Evolutionary conservation across 1,284 basidiomycete species (phyloP).

Genomic region (Moesziomyces globuligerus): DNA sequence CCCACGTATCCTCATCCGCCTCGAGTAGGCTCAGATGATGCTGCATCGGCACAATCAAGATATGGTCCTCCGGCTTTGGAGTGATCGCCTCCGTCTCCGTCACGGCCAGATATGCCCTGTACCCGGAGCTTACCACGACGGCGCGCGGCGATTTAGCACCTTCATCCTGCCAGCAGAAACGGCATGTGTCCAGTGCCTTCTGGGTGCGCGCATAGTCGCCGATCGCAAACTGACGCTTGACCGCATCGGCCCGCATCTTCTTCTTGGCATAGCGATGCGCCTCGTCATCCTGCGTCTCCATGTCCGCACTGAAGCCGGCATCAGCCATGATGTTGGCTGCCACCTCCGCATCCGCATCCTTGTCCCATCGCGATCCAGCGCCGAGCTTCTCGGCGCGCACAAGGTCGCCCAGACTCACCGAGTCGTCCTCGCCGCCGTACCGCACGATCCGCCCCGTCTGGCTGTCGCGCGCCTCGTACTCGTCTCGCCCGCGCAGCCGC

Average conservation of each 20-base stretch:
- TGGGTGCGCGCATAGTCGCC: constrained; percentile 93
- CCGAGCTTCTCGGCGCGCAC: constrained; percentile 90
- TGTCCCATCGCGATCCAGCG: constrained; percentile 87
- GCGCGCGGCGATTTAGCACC: constrained; percentile 77
- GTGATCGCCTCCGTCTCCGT: constrained; percentile 86
- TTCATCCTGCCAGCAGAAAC: constrained; percentile 69
- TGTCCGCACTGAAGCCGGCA: constrained; percentile 76
- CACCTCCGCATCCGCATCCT: constrained; percentile 88
- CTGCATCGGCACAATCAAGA: constrained; percentile 88
- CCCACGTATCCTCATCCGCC: constrained; percentile 97
- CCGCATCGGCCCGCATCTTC: constrained; percentile 93
- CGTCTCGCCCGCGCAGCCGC: constrained; percentile 73
- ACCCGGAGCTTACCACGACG: constrained; percentile 88
- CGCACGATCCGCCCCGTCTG: constrained; percentile 71
- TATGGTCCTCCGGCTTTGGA: constrained; percentile 75
- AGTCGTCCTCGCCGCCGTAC: constrained; percentile 78
- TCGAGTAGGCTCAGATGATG: constrained; percentile 91
- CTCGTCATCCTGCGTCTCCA: constrained; percentile 97
- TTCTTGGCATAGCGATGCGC: constrained; percentile 88
- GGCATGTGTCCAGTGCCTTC: constrained; percentile 84
- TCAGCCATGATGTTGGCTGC: constrained; percentile 87
- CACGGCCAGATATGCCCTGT: constrained; percentile 86
- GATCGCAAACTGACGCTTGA: constrained; percentile 96
- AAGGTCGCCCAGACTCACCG: constrained; percentile 85
- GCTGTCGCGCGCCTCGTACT: constrained; percentile 86